Evolutionary conservation across 768 basidiomycete genomes (phyloP).

Genomic region (Sarcodon aspratus): DNA sequence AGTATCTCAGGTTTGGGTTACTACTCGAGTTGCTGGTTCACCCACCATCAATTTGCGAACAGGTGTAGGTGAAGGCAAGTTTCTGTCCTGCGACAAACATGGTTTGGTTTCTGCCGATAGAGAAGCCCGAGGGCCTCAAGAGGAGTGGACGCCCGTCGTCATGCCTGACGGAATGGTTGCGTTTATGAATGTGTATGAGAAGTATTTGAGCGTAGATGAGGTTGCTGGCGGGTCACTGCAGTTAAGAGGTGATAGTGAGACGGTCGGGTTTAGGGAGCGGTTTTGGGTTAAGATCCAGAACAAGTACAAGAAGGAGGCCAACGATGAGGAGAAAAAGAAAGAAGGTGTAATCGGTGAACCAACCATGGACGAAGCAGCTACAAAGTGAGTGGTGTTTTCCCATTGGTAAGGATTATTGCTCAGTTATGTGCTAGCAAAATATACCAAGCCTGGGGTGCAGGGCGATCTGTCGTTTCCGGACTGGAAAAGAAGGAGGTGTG

Average conservation of each 20-base stretch:
- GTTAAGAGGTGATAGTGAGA: conserved; percentile 76
- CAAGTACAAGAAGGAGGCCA: conserved; percentile 81
- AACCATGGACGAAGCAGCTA: conserved; percentile 55
- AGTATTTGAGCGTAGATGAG: conserved; percentile 77
- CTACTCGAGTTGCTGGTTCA: conserved; percentile 76
- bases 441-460: conserved; percentile 81
- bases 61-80: conserved; percentile 82
- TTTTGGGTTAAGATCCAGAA: conserved; percentile 87
- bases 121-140: conserved; percentile 86
- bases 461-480: conserved; percentile 54
- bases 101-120: conserved; percentile 77
- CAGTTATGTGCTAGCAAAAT: conserved; percentile 33
- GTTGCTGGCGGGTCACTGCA: conserved; percentile 73
- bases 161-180: conserved; percentile 79
- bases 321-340: conserved; percentile 41
- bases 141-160: conserved; percentile 86
- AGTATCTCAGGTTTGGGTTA: conserved; percentile 87
- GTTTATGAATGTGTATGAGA: conserved; percentile 84
- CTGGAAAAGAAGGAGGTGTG: conserved; percentile 67
- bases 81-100: conserved; percentile 78
- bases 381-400: conserved; percentile 45
- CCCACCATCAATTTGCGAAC: conserved; percentile 79
- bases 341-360: conserved; percentile 20
- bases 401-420: conserved; percentile 1
- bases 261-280: conserved; percentile 75